Percentiles rank a stretch among this genome's conserved stretches.
Evolutionary conservation across 306 rosid species (phyloP).

Genomic region (Acacia acuminata): DNA sequence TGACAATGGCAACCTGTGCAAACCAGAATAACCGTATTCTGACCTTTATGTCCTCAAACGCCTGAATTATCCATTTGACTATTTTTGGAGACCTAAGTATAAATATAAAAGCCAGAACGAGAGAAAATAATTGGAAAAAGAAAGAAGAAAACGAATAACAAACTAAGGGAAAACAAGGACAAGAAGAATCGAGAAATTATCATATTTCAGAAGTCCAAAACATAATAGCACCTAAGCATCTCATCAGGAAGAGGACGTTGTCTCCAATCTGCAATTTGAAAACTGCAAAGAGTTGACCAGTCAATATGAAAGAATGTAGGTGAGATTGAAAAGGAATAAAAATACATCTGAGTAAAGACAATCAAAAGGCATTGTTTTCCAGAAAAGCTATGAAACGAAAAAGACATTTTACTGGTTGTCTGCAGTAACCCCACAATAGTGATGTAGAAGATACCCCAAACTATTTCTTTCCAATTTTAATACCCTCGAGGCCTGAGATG

Average conservation of each 20-base stretch:
- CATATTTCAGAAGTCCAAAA: constrained; percentile 11
- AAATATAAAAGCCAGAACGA: not conserved
- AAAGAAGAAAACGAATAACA: not conserved
- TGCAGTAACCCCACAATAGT: constrained; percentile 79
- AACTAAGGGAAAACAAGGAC: not conserved
- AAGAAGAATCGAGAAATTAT: constrained; percentile 5
- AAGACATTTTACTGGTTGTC: constrained; percentile 70
- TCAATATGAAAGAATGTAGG: constrained; percentile 31
- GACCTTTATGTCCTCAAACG: not conserved
- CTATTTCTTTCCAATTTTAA: constrained; percentile 89
- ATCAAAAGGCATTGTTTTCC: not conserved
- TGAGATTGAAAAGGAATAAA: not conserved
- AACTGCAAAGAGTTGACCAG: constrained; percentile 57
- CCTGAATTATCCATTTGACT: not conserved
- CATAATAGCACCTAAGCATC: constrained; percentile 70
- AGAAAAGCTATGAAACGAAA: not conserved
- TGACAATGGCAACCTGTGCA: not conserved
- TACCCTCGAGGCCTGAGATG: constrained; percentile 75
- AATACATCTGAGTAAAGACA: not conserved
- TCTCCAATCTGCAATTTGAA: constrained; percentile 97
- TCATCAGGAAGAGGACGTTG: constrained; percentile 87
- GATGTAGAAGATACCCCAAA: constrained; percentile 75
- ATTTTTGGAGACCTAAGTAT: not conserved
- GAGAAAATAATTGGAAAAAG: too few species aligned
- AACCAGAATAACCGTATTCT: not conserved